phyloP scores from a whole-genome alignment of 192 early-diverging fungal species.

The Backusella tuberculispora region DNA sequence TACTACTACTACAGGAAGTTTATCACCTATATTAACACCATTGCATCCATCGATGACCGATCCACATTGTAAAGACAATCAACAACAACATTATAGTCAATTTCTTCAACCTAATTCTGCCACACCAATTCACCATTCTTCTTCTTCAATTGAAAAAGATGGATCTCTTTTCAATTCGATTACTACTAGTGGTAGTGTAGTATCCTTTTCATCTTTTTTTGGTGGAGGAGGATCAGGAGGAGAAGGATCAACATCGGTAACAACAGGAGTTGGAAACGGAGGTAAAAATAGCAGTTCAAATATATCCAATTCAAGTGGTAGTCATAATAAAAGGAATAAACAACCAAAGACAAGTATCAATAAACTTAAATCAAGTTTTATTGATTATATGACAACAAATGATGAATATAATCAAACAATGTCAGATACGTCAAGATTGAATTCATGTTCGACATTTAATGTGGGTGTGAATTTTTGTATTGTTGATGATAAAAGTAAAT shows the following conservation, averaged over 20 bases:
- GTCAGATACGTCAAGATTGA: background rate
- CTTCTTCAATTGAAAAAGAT: background rate
- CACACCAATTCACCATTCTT: background rate
- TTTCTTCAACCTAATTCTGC: background rate
- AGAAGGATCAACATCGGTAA: too few species aligned
- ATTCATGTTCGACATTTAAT: background rate
- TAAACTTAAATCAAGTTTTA: background rate
- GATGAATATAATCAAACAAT: background rate
- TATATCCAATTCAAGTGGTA: background rate
- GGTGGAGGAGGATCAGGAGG: background rate
- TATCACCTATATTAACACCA: background rate
- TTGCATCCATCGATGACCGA: background rate
- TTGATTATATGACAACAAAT: slow-evolving; percentile 7
- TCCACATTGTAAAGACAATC: background rate
- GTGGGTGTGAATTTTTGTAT: slow-evolving; percentile 13
- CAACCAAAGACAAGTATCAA: background rate
- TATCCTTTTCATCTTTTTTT: background rate
- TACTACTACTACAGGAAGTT: background rate
- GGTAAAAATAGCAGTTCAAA: background rate
- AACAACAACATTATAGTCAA: too few species aligned
- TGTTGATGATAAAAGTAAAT: slow-evolving; percentile 1
- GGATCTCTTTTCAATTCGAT: background rate
- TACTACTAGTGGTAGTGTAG: background rate
- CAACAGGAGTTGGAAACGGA: too few species aligned
- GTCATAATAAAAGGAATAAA: background rate